Conservation (phyloP, 2,329 filamentous ascomycete species). For the Clonostachys rosea region DNA sequence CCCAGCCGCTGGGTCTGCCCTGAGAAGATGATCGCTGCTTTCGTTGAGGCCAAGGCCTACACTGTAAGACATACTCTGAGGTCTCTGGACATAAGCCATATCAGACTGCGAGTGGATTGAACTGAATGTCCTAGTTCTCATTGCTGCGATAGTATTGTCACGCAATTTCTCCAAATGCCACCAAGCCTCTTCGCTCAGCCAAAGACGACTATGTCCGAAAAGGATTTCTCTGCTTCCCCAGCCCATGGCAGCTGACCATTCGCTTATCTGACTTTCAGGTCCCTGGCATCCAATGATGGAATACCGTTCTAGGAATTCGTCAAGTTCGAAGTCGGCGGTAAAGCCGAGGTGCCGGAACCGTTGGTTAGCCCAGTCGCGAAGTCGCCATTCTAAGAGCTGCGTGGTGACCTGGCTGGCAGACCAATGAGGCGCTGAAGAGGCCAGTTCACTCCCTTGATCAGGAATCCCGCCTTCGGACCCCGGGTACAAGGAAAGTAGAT, state of each 20-base stretch:
- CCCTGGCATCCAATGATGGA: slow-evolving; percentile 79
- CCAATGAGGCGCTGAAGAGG: slow-evolving; percentile 78
- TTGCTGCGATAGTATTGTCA: slow-evolving; percentile 39
- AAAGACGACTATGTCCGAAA: slow-evolving; percentile 84
- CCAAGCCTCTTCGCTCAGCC: slow-evolving; percentile 93
- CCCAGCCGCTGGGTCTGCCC: slow-evolving; percentile 37
- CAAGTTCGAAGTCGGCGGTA: slow-evolving; percentile 91
- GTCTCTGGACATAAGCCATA: too few species aligned
- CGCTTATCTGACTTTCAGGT: slow-evolving; percentile 88
- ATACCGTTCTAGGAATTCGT: slow-evolving; percentile 90
- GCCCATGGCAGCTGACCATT: slow-evolving; percentile 87
- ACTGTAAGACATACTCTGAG: too few species aligned
- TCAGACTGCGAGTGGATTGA: too few species aligned
- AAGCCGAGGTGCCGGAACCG: slow-evolving; percentile 90
- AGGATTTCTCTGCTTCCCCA: slow-evolving; percentile 98
- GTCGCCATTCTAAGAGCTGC: slow-evolving; percentile 86
- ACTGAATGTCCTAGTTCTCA: too few species aligned
- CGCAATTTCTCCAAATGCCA: slow-evolving; percentile 98
- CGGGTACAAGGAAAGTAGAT: slow-evolving; percentile 86
- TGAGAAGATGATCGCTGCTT: slow-evolving; percentile 59
- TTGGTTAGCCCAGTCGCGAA: slow-evolving; percentile 97
- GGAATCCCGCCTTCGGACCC: slow-evolving; percentile 72
- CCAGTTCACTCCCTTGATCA: slow-evolving; percentile 63
- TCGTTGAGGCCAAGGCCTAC: too few species aligned
- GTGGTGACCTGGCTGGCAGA: slow-evolving; percentile 89